phyloP scores from a whole-genome alignment of 805 yeast species.

The Saturnispora saitoi region DNA sequence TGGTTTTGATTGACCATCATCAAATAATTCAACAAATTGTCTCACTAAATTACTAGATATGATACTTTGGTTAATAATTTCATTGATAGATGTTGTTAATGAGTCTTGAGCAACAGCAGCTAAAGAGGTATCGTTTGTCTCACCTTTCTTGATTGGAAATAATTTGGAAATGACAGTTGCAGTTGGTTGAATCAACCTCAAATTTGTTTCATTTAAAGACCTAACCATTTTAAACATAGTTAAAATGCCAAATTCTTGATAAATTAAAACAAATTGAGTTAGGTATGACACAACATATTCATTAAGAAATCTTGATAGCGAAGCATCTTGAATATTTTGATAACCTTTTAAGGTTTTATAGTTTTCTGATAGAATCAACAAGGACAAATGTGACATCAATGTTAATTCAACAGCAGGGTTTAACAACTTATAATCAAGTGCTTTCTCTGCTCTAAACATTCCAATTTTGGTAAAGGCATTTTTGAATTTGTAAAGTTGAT shows the following conservation, averaged over 20 bases:
- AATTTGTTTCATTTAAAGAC: constrained; percentile 10
- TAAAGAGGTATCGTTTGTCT: neutral
- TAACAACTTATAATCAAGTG: constrained; percentile 22
- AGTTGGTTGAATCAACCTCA: constrained; percentile 21
- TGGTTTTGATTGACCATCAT: constrained; percentile 24
- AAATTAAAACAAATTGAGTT: constrained; percentile 17
- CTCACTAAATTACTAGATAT: constrained; percentile 24
- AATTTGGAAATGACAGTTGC: constrained; percentile 20
- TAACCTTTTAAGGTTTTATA: constrained; percentile 10
- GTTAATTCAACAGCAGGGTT: constrained; percentile 19
- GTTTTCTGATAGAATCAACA: constrained; percentile 18
- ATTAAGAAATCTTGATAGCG: constrained; percentile 12
- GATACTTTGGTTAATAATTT: constrained; percentile 20
- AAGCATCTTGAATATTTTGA: constrained; percentile 6
- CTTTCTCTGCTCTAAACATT: constrained; percentile 21
- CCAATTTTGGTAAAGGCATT: constrained; percentile 22
- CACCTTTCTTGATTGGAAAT: constrained; percentile 9
- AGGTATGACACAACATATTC: constrained; percentile 13
- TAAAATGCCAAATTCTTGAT: constrained; percentile 32
- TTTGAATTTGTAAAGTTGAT: constrained; percentile 17
- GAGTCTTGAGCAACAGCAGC: constrained; percentile 1
- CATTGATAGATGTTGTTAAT: constrained; percentile 8
- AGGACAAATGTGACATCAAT: constrained; percentile 18
- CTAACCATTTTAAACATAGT: constrained; percentile 28
- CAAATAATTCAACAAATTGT: constrained; percentile 28